Percentiles rank a stretch among this genome's conserved stretches.
These are phyloP conservation scores for Grigorovia transvaalensis DNA, from an alignment of 805 yeast genomes.

Conservation along the genomic window DNA sequence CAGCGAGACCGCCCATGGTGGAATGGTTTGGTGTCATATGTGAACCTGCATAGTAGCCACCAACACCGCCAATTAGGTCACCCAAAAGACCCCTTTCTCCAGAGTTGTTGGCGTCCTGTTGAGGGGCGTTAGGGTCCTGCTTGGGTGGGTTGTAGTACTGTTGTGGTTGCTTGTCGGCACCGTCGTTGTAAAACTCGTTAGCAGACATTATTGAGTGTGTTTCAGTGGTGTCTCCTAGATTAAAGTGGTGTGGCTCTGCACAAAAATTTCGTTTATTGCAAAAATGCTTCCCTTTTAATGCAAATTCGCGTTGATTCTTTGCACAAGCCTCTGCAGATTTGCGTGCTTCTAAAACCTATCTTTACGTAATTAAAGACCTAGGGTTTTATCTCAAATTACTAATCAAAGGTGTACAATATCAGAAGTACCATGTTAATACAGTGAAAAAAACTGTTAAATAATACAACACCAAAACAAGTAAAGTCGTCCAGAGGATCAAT, in stretches of 20 bases:
- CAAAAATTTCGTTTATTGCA: too few relatives aligned
- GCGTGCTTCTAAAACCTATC: too few relatives aligned
- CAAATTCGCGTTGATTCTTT: too few relatives aligned
- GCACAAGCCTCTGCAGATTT: too few relatives aligned
- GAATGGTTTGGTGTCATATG: slow-evolving; percentile 24
- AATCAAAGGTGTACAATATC: neutral
- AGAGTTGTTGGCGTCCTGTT: slow-evolving; percentile 16
- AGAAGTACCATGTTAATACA: neutral
- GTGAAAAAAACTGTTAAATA: too few relatives aligned
- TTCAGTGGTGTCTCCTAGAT: neutral
- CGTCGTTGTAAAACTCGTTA: slow-evolving; percentile 43
- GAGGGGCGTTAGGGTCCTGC: slow-evolving; percentile 10
- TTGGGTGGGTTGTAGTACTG: neutral
- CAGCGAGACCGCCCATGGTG: slow-evolving; percentile 37
- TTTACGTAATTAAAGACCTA: too few relatives aligned
- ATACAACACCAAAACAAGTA: neutral
- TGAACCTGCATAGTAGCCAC: slow-evolving; percentile 44
- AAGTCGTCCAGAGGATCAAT: neutral
- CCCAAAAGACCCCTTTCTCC: slow-evolving; percentile 1
- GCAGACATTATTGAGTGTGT: slow-evolving; percentile 34
- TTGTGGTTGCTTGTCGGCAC: slow-evolving; percentile 28
- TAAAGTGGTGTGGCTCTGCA: neutral
- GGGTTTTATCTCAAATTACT: too few relatives aligned
- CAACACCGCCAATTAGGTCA: slow-evolving; percentile 38
- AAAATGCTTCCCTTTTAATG: too few relatives aligned